Percentiles rank a stretch among this genome's conserved stretches.
phyloP scores from a whole-genome alignment of 768 basidiomycete species.

The Panaeolus papilionaceus region DNA sequence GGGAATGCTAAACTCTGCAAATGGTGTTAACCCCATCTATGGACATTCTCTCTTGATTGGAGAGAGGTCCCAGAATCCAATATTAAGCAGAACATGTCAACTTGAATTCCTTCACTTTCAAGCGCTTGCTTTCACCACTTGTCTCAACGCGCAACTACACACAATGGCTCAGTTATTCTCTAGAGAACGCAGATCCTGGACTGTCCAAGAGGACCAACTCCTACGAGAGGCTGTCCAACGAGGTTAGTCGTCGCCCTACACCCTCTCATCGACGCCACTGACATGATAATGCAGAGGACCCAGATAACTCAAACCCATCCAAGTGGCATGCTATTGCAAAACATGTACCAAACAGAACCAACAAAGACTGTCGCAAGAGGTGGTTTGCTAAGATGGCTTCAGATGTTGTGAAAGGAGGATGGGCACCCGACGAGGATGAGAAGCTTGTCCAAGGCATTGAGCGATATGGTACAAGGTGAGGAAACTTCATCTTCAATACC shows the following conservation, averaged over 20 bases:
- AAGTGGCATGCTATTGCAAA: constrained; percentile 71
- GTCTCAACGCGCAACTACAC: constrained; percentile 29
- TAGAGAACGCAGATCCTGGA: constrained; percentile 60
- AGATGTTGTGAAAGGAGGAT: constrained; percentile 65
- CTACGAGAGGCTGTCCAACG: constrained; percentile 56
- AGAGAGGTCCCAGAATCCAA: constrained; percentile 26
- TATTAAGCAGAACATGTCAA: constrained; percentile 37
- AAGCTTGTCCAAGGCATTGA: constrained; percentile 62
- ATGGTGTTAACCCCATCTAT: constrained; percentile 37
- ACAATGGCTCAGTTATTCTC: constrained; percentile 40
- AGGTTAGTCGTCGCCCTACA: constrained; percentile 37
- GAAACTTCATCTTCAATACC: background rate
- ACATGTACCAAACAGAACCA: constrained; percentile 65
- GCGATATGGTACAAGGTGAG: constrained; percentile 60
- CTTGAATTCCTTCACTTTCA: constrained; percentile 28
- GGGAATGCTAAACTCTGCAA: constrained; percentile 30
- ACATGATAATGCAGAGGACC: constrained; percentile 52
- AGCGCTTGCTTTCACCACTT: constrained; percentile 21
- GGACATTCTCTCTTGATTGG: constrained; percentile 22
- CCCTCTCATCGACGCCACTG: constrained; percentile 24
- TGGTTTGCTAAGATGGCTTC: constrained; percentile 72
- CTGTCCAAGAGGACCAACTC: constrained; percentile 57
- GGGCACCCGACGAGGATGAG: constrained; percentile 67
- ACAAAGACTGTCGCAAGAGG: constrained; percentile 69
- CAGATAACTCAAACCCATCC: constrained; percentile 59